phyloP scores from a whole-genome alignment of 495 filamentous ascomycete species.

The Geoglossum glabrum region DNA sequence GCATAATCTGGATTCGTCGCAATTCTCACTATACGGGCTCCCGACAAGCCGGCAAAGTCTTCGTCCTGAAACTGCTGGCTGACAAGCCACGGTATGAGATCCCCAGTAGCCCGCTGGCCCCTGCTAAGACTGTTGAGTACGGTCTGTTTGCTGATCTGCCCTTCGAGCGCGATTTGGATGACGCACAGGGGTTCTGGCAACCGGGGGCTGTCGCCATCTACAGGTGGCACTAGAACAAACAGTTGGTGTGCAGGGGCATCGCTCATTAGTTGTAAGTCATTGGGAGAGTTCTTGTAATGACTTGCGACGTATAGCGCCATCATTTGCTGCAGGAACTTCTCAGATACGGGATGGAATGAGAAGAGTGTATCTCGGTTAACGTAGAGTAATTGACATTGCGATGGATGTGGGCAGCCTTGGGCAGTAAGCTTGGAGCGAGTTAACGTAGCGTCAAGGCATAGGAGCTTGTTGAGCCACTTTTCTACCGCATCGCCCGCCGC shows the following conservation, averaged over 20 bases:
- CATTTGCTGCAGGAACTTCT: slow-evolving; percentile 95
- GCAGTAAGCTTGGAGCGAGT: slow-evolving; percentile 53
- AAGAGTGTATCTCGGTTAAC: slow-evolving; percentile 96
- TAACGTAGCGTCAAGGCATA: slow-evolving; percentile 82
- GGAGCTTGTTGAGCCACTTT: slow-evolving; percentile 85
- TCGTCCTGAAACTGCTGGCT: slow-evolving; percentile 98
- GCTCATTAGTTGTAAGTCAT: slow-evolving; percentile 93
- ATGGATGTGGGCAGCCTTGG: slow-evolving; percentile 74
- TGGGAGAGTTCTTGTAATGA: slow-evolving; percentile 97
- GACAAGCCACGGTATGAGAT: slow-evolving; percentile 94
- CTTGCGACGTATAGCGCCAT: slow-evolving; percentile 95
- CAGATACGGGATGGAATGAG: slow-evolving; percentile 91
- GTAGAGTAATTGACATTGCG: slow-evolving; percentile 70
- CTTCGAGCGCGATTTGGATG: slow-evolving; percentile 87
- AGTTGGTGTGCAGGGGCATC: slow-evolving; percentile 96
- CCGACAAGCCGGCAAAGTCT: slow-evolving; percentile 83
- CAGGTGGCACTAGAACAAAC: slow-evolving; percentile 80
- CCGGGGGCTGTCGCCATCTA: slow-evolving; percentile 51
- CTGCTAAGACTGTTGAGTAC: slow-evolving; percentile 75
- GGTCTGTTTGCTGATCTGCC: slow-evolving; percentile 79
- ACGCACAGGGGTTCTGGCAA: slow-evolving; percentile 89
- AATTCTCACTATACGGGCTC: slow-evolving; percentile 82
- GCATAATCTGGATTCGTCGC: slow-evolving; percentile 90
- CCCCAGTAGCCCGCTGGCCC: slow-evolving; percentile 77
- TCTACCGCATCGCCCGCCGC: slow-evolving; percentile 79